These are phyloP conservation scores for Byssothecium circinans DNA, from an alignment of 2,329 filamentous ascomycete genomes.

Conservation along the genomic window DNA sequence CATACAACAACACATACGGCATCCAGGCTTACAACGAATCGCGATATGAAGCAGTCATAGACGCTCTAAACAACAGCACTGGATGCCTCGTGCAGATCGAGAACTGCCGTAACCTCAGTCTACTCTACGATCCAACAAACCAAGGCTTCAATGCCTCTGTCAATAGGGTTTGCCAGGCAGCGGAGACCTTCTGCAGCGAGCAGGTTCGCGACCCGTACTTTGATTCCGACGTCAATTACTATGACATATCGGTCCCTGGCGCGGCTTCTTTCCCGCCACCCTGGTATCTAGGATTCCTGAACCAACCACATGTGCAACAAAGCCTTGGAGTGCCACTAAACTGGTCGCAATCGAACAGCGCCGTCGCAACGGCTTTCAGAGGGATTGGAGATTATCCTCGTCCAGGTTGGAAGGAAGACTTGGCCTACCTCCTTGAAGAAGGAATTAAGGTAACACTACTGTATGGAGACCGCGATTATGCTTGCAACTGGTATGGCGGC, in stretches of 20 bases:
- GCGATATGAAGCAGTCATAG: conserved; percentile 49
- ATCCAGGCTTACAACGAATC: conserved; percentile 55
- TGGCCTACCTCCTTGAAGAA: conserved; percentile 57
- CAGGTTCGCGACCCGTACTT: conserved; percentile 52
- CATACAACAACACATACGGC: conserved; percentile 63
- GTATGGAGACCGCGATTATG: conserved; percentile 46
- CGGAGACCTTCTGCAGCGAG: conserved; percentile 50
- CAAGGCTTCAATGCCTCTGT: conserved; percentile 41
- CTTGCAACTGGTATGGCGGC: conserved; percentile 70
- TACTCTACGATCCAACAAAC: conserved; percentile 54
- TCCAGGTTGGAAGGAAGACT: conserved; percentile 51
- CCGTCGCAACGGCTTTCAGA: conserved; percentile 53
- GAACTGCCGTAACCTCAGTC: conserved; percentile 53
- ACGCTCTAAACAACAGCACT: conserved; percentile 48
- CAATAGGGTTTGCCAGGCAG: conserved; percentile 47
- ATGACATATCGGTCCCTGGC: conserved; percentile 58
- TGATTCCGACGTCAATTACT: conserved; percentile 53
- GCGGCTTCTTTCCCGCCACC: conserved; percentile 45
- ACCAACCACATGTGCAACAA: conserved; percentile 58
- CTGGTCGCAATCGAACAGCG: conserved; percentile 50
- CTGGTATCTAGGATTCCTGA: conserved; percentile 60
- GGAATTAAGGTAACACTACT: conserved; percentile 38
- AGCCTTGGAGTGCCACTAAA: conserved; percentile 64
- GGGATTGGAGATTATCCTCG: conserved; percentile 53
- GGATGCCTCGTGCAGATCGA: conserved; percentile 60